phyloP scores from a whole-genome alignment of 805 yeast species.

The Ogataea ganodermae region DNA sequence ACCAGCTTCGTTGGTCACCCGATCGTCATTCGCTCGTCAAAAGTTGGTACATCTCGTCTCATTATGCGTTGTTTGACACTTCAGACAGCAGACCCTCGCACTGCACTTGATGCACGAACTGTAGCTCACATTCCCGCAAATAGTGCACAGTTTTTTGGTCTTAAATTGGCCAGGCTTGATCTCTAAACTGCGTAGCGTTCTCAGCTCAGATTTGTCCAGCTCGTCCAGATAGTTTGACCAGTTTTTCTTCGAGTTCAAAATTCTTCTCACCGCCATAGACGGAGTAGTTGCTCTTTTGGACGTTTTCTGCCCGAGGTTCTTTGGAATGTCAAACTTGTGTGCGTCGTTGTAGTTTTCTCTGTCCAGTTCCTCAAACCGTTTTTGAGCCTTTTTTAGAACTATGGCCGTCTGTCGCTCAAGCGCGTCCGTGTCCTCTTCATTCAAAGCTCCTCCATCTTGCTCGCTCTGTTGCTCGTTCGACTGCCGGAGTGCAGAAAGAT shows the following conservation, averaged over 20 bases:
- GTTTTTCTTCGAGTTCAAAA: slow-evolving; percentile 42
- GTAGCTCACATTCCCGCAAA: slow-evolving; percentile 47
- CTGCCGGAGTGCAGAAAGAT: slow-evolving; percentile 30
- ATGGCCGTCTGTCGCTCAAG: slow-evolving; percentile 26
- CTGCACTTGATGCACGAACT: slow-evolving; percentile 44
- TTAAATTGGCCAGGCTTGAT: slow-evolving; percentile 36
- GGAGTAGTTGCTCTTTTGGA: slow-evolving; percentile 25
- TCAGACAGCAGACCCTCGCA: slow-evolving; percentile 44
- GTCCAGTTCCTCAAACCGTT: slow-evolving; percentile 44
- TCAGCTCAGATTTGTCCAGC: slow-evolving; percentile 39
- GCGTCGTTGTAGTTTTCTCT: slow-evolving; percentile 46
- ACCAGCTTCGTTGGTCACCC: not conserved
- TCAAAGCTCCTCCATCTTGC: slow-evolving; percentile 26
- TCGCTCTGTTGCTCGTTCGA: slow-evolving; percentile 31
- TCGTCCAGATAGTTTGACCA: slow-evolving; percentile 45
- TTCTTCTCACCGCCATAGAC: slow-evolving; percentile 39
- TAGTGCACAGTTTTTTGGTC: slow-evolving; percentile 44
- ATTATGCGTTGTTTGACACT: slow-evolving; percentile 42
- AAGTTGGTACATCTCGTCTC: slow-evolving; percentile 45
- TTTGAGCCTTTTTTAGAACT: slow-evolving; percentile 39
- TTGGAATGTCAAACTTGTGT: slow-evolving; percentile 42
- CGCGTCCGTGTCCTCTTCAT: slow-evolving; percentile 33
- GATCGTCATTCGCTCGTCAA: slow-evolving; percentile 15
- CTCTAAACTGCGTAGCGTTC: slow-evolving; percentile 34
- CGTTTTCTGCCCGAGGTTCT: slow-evolving; percentile 21